phyloP scores from a whole-genome alignment of 129 eudicot species.

The Lonicera japonica region DNA sequence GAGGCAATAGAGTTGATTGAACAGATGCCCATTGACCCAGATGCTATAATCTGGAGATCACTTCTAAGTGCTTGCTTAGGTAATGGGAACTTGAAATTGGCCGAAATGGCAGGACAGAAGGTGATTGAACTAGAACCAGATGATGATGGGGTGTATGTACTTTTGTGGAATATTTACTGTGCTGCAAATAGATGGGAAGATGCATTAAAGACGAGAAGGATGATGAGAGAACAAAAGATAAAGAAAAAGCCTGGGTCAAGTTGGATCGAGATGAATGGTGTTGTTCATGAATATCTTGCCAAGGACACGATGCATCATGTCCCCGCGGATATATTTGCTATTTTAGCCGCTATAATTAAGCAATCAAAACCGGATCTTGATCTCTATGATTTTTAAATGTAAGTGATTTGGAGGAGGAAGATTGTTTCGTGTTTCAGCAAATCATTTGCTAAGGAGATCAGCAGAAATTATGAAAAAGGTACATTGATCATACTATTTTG shows the following conservation, averaged over 20 bases:
- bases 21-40: slow-evolving; percentile 58
- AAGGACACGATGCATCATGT: slow-evolving; percentile 24
- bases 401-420: neutral
- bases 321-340: neutral
- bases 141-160: slow-evolving; percentile 55
- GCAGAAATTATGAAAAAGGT: neutral
- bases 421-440: neutral
- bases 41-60: slow-evolving; percentile 74
- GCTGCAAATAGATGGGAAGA: slow-evolving; percentile 46
- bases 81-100: slow-evolving; percentile 33
- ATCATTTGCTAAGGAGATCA: neutral
- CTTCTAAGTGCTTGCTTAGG: slow-evolving; percentile 44
- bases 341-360: slow-evolving; percentile 18
- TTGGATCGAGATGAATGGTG: slow-evolving; percentile 70
- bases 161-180: slow-evolving; percentile 45
- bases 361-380: slow-evolving; percentile 16
- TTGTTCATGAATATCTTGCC: slow-evolving; percentile 57
- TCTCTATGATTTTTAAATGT: neutral
- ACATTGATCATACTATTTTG: neutral
- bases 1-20: slow-evolving; percentile 47
- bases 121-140: slow-evolving; percentile 55
- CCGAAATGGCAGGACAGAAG: slow-evolving; percentile 49
- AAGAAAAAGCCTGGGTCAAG: slow-evolving; percentile 72
- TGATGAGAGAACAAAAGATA: slow-evolving; percentile 54
- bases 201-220: slow-evolving; percentile 37